Percentiles rank a stretch among this genome's conserved stretches.
Conservation (phyloP, 2,329 filamentous ascomycete genomes). For the Didymella segeticola region DNA sequence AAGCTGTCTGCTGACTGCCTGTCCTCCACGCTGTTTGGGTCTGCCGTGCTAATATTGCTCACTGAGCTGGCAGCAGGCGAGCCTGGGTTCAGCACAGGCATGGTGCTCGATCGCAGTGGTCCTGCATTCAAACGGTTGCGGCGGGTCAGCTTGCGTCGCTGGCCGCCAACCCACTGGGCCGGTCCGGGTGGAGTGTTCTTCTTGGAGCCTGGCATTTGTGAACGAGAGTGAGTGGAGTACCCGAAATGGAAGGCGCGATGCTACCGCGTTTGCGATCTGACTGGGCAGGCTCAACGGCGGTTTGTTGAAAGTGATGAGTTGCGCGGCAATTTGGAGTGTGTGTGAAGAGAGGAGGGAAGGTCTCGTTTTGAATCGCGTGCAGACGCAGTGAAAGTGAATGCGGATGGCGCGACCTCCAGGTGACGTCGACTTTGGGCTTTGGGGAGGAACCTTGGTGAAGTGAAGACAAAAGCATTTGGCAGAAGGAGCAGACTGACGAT, state of each 20-base stretch:
- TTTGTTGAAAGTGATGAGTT: not conserved
- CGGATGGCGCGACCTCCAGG: not conserved
- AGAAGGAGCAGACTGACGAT: not conserved
- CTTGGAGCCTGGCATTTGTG: constrained; percentile 11
- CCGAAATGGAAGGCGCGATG: not conserved
- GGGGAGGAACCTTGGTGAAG: not conserved
- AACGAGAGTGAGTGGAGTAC: not conserved
- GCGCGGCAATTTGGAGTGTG: not conserved
- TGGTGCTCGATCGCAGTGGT: constrained; percentile 24
- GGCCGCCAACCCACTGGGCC: constrained; percentile 20
- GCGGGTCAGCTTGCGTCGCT: constrained; percentile 30
- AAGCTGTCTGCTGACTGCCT: constrained; percentile 10
- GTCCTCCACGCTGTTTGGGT: not conserved
- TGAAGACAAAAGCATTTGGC: not conserved
- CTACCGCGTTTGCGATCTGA: constrained; percentile 9
- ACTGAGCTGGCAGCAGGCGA: constrained; percentile 6
- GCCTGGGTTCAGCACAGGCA: constrained; percentile 17
- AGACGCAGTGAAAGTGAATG: constrained; percentile 9
- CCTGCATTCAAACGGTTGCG: constrained; percentile 15
- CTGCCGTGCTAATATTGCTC: constrained; percentile 6
- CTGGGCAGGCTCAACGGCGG: not conserved
- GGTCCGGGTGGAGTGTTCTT: constrained; percentile 8
- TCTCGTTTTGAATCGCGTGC: not conserved
- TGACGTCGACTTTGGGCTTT: not conserved
- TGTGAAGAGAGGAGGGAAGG: not conserved